Evolutionary conservation across 2,329 filamentous ascomycete species (phyloP), one percentile per base, ranked within the genome.

Genomic region (Hypocrella siamensis): DNA sequence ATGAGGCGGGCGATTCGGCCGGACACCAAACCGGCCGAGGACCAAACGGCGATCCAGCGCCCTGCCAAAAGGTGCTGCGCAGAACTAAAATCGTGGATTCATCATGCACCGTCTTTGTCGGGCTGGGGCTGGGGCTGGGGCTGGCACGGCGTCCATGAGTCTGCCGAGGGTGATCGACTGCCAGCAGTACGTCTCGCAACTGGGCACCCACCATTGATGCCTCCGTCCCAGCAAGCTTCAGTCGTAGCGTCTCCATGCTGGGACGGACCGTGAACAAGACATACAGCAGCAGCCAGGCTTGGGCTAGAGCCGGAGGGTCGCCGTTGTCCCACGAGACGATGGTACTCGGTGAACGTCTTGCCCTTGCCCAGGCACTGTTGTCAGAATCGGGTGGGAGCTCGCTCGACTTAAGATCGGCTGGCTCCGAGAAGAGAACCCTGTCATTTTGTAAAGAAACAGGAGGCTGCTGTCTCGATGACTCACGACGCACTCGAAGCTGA

Each of bases 21-120:
- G 69, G 62, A 6, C 64, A 60, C 75, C 75, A 79, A 36, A 65
- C 62, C 3, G 74, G 64, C 16, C 73, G 73, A 28, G 73, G 57
- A 9, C 76, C 76, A 35, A 78, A 67, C 6, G 76, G 76, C 1
- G 74, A 77, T 14, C 67, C 75, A 19, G 75, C 75, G 28, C 75
- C 75, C 44, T 79, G 75, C 75, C 75, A 80, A 58, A 80, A 79
- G 21, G 73, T 61, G 48, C 58, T 59, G 38, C 65, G 61, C 35
- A 67, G 56, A 33, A 65, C 46, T 30, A 70, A 44, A 8, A 55
- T 47, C 38, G 49, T 53, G 31, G 53, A 49, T 17, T 45, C 47
- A 29, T 48, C 47, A 29, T 42, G 35, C 36, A 41, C 42, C 6
- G 35, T n/a, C n/a, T n/a, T n/a, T n/a, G n/a, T n/a, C n/a, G n/a